phyloP scores from a whole-genome alignment of 2,329 filamentous ascomycete genomes.

The Claviceps capensis region DNA sequence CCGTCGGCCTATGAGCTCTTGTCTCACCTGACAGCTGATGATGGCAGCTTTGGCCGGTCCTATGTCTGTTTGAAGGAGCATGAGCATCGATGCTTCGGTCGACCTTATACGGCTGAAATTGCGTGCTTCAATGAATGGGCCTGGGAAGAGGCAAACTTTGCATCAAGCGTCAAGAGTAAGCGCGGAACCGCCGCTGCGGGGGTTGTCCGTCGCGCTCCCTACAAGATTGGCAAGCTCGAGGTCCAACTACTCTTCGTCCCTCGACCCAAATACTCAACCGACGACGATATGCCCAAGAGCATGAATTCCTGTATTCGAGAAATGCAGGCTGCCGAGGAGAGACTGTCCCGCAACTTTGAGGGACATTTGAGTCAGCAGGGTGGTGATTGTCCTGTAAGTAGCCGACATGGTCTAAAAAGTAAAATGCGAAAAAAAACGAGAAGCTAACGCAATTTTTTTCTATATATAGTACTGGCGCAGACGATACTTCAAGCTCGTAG shows the following conservation, averaged over 20 bases:
- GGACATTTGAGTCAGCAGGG: slow-evolving; percentile 91
- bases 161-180: slow-evolving; percentile 91
- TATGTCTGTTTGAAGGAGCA: slow-evolving; percentile 93
- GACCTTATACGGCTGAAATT: slow-evolving; percentile 76
- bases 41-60: slow-evolving; percentile 86
- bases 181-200: slow-evolving; percentile 52
- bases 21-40: slow-evolving; percentile 72
- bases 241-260: slow-evolving; percentile 91
- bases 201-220: slow-evolving; percentile 75
- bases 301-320: slow-evolving; percentile 95
- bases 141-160: slow-evolving; percentile 62
- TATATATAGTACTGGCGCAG: slow-evolving; percentile 83
- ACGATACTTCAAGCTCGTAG: slow-evolving; percentile 88
- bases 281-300: slow-evolving; percentile 98
- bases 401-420: background rate
- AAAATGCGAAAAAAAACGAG: too few species aligned
- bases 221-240: slow-evolving; percentile 89
- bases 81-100: slow-evolving; percentile 75
- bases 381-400: slow-evolving; percentile 86
- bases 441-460: slow-evolving; percentile 22
- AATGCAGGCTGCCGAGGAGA: slow-evolving; percentile 77
- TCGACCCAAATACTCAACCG: slow-evolving; percentile 69
- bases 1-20: slow-evolving; percentile 76
- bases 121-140: slow-evolving; percentile 99
- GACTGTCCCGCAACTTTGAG: slow-evolving; percentile 67